Evolutionary conservation across 2,329 filamentous ascomycete genomes (phyloP).

Genomic region (Huntiella savannae): DNA sequence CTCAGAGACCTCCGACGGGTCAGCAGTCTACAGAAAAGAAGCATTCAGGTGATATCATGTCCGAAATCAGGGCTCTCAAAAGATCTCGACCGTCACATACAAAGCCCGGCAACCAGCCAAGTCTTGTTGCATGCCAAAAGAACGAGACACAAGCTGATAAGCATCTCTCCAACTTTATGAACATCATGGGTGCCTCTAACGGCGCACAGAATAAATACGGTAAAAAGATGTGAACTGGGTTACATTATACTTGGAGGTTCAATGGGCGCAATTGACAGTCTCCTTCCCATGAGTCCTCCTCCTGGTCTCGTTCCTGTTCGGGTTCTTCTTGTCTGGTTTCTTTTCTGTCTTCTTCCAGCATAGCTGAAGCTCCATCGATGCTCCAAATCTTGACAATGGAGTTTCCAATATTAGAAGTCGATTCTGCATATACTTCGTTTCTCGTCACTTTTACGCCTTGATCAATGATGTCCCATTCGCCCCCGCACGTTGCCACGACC

Average conservation of each 20-base stretch:
- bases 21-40: not conserved
- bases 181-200: not conserved
- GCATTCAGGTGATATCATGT: not conserved
- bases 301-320: not conserved
- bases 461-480: conserved; percentile 26
- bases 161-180: conserved; percentile 16
- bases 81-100: not conserved
- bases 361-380: not conserved
- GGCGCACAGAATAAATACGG: not conserved
- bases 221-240: too few species aligned
- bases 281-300: not conserved
- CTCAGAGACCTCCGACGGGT: too few species aligned
- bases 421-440: not conserved
- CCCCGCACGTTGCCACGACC: conserved; percentile 36
- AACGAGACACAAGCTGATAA: conserved; percentile 12
- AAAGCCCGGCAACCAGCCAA: not conserved
- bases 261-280: not conserved
- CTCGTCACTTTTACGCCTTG: not conserved
- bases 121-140: not conserved
- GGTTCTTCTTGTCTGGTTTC: too few species aligned
- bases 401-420: conserved; percentile 2
- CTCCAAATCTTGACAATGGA: conserved; percentile 9
- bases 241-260: not conserved
- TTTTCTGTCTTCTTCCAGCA: too few species aligned
- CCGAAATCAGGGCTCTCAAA: conserved; percentile 4